Evolutionary conservation across 2,329 filamentous ascomycete genomes (phyloP).

Genomic region (Lachnellula suecica): DNA sequence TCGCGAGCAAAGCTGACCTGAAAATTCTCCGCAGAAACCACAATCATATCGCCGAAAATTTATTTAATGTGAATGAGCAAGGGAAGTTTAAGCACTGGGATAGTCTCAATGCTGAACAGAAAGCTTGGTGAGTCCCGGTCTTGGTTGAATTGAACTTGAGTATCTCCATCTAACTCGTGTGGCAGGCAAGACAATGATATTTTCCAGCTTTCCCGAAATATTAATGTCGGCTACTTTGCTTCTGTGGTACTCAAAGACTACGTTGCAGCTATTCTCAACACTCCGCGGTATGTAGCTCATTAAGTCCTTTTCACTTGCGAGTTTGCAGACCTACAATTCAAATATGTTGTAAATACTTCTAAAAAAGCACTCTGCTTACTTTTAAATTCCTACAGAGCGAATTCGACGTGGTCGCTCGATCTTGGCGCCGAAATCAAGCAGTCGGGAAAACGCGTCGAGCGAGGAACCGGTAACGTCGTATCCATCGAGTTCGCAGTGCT

Average conservation of each 20-base stretch:
- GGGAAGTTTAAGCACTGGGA: slow-evolving; percentile 43
- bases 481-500: slow-evolving; percentile 46
- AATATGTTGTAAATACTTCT: not conserved
- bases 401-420: slow-evolving; percentile 45
- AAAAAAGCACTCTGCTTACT: not conserved
- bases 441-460: slow-evolving; percentile 37
- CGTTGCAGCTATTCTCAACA: slow-evolving; percentile 31
- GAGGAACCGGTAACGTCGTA: slow-evolving; percentile 43
- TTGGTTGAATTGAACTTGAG: not conserved
- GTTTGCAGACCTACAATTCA: not conserved
- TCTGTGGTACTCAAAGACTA: slow-evolving; percentile 45
- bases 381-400: slow-evolving; percentile 29
- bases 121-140: slow-evolving; percentile 35
- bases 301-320: too few species aligned
- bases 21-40: slow-evolving; percentile 35
- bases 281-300: slow-evolving; percentile 11
- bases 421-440: slow-evolving; percentile 46
- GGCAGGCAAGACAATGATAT: slow-evolving; percentile 46
- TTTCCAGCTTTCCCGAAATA: slow-evolving; percentile 45
- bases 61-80: slow-evolving; percentile 42
- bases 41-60: slow-evolving; percentile 40
- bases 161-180: not conserved
- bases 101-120: slow-evolving; percentile 34
- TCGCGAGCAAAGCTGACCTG: not conserved
- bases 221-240: slow-evolving; percentile 47